A percentile compares a stretch with the other conserved stretches of the same genome.
Evolutionary conservation across 169 alveolate species (phyloP).

Genomic region (Amoebophrya sp.): DNA sequence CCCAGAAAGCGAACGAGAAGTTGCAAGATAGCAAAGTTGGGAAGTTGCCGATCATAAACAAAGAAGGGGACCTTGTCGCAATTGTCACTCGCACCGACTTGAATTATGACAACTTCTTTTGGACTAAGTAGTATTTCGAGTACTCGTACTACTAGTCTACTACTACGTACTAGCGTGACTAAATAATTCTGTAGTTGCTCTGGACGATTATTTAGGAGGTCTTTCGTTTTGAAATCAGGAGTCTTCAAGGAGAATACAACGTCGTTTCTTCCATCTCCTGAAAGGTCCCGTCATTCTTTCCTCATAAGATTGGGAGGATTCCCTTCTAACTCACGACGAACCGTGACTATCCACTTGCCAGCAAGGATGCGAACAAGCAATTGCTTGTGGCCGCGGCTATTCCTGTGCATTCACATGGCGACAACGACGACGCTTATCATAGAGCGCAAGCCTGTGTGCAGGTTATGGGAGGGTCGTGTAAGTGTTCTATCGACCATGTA

Average conservation of each 20-base stretch:
- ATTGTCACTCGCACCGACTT: conserved; percentile 74
- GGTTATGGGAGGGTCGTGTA: no score
- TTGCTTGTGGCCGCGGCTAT: conserved; percentile 51
- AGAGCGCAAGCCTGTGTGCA: neutral
- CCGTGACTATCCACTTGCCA: conserved; percentile 67
- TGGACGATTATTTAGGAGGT: no score
- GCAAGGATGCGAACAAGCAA: conserved; percentile 69
- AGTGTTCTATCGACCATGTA: no score
- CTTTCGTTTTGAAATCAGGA: no score
- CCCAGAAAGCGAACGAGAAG: conserved; percentile 66
- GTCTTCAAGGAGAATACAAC: no score
- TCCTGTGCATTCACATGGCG: neutral
- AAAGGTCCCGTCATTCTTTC: no score
- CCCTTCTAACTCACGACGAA: conserved; percentile 67
- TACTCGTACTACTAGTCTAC: no score
- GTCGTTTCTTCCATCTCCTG: no score
- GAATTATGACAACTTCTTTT: conserved; percentile 54
- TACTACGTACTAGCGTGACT: no score
- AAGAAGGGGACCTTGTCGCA: conserved; percentile 69
- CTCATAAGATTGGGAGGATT: no score
- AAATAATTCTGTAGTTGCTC: no score
- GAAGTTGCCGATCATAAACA: conserved; percentile 75
- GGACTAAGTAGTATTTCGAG: no score
- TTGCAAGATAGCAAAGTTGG: conserved; percentile 68
- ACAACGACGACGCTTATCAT: neutral